These are phyloP conservation scores for Xylariomycetidae sp. DNA, from an alignment of 2,329 filamentous ascomycete species.

Conservation along the genomic window DNA sequence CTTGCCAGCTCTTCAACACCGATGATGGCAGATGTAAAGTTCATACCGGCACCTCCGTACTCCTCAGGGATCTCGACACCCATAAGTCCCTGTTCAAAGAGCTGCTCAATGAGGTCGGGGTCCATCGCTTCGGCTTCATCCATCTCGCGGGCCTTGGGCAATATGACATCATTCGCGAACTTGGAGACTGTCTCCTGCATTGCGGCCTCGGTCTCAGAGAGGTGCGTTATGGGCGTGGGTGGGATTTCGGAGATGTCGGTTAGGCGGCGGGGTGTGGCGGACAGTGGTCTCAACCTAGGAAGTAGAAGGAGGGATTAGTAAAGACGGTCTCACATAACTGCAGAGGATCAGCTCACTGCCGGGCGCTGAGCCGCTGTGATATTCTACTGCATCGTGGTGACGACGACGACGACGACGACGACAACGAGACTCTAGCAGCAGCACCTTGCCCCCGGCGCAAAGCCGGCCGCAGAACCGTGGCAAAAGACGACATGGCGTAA, in stretches of 20 bases:
- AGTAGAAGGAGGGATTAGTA: neutral
- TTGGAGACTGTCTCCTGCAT: constrained; percentile 89
- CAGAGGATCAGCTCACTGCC: constrained; percentile 25
- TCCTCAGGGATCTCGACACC: constrained; percentile 96
- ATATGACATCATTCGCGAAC: constrained; percentile 83
- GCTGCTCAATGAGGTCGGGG: constrained; percentile 76
- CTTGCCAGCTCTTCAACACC: constrained; percentile 95
- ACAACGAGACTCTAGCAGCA: constrained; percentile 22
- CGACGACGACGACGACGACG: constrained; percentile 19
- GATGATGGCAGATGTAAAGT: constrained; percentile 94
- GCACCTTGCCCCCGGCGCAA: constrained; percentile 40
- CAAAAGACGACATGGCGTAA: constrained; percentile 43
- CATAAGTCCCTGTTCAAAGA: constrained; percentile 98
- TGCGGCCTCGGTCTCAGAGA: constrained; percentile 82
- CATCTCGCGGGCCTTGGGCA: constrained; percentile 93
- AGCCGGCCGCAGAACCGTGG: constrained; percentile 47
- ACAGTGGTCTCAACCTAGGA: constrained; percentile 41
- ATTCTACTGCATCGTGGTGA: constrained; percentile 21
- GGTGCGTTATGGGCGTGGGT: constrained; percentile 87
- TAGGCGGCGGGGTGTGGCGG: constrained; percentile 52
- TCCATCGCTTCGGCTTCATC: constrained; percentile 97
- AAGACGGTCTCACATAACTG: constrained; percentile 2
- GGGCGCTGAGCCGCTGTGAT: constrained; percentile 21
- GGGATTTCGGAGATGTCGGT: constrained; percentile 71
- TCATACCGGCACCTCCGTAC: constrained; percentile 95